Base-by-base conservation (phyloP, 805 yeast species). In the Ogataea ramenticola region DNA sequence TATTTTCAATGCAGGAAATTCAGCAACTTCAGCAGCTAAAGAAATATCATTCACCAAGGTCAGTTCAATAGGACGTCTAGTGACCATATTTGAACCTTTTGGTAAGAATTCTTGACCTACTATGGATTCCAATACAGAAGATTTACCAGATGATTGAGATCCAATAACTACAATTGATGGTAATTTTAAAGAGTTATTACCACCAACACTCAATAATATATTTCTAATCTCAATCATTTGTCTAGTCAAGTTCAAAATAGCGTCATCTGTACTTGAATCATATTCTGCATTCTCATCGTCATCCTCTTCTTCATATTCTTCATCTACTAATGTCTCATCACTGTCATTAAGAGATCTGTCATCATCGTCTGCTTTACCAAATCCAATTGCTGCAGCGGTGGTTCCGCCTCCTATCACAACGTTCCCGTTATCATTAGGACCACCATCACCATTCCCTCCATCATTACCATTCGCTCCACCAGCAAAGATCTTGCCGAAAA, bases 61-160 rank as follows among this genome's bases (percentile, higher is more conserved):
- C 50, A 93, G 72, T 66, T 93, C 99, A 39, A 93, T 91, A 1
- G 99, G 99, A 54, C 99, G 76, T 62, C 98, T 78, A 0, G 99
- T 93, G 30, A 95, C 99, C 99, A 93, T 95, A 60, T 95, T 93
- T 36, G 87, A 79, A 29, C 99, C 99, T 63, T 93, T 93, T 31
- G 99, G 99, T 46, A 93, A 68, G 53, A 93, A 93, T 60, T 93
- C 97, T 54, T 86, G 96, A n/a, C 99, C 99, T 5, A 93, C 99
- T 46, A 93, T 86, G 7, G 96, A 79, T 62, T 93, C 99, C 40
- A 93, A 72, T 1, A 93, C 99, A 1, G 98, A 91, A 0, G 97
- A 88, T 62, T 93, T 93, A 38, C 99, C 99, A 36, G 96, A 86
- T 8, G 96, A 86, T 67, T 93, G 99, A 1, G 98, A 91, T 0